Conservation (phyloP, 768 basidiomycete species). For the Vararia minispora region DNA sequence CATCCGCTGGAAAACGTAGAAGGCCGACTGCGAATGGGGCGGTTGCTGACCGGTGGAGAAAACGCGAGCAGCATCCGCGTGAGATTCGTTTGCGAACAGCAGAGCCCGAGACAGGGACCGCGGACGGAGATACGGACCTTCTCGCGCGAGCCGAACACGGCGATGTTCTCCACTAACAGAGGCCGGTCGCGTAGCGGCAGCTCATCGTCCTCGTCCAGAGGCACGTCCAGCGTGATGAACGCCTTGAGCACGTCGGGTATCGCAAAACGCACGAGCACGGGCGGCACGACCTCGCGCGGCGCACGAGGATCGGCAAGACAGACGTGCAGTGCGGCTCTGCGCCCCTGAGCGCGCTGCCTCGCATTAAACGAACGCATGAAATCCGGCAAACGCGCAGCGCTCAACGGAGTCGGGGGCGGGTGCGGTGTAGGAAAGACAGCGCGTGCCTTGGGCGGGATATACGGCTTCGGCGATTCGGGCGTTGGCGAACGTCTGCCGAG, state of each 20-base stretch:
- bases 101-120: too few species aligned
- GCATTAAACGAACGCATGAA: conserved; percentile 53
- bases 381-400: conserved; percentile 32
- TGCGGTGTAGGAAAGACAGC: conserved; percentile 33
- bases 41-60: conserved; percentile 34
- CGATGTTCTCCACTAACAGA: conserved; percentile 48
- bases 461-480: conserved; percentile 53
- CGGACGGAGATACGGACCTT: conserved; percentile 27
- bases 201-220: conserved; percentile 16
- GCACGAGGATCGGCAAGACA: conserved; percentile 31
- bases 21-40: conserved; percentile 62
- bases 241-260: conserved; percentile 57
- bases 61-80: conserved; percentile 3
- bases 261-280: conserved; percentile 42
- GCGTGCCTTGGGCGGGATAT: conserved; percentile 27
- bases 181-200: conserved; percentile 9
- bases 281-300: conserved; percentile 15
- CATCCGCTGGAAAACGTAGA: conserved; percentile 48
- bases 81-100: too few species aligned
- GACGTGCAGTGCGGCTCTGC: conserved; percentile 35
- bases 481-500: conserved; percentile 33
- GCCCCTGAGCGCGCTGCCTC: conserved; percentile 22
- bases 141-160: conserved; percentile 69
- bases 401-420: conserved; percentile 27
- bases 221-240: conserved; percentile 37